phyloP scores from a whole-genome alignment of 192 early-diverging fungal species.

The Coemansia sp. region DNA sequence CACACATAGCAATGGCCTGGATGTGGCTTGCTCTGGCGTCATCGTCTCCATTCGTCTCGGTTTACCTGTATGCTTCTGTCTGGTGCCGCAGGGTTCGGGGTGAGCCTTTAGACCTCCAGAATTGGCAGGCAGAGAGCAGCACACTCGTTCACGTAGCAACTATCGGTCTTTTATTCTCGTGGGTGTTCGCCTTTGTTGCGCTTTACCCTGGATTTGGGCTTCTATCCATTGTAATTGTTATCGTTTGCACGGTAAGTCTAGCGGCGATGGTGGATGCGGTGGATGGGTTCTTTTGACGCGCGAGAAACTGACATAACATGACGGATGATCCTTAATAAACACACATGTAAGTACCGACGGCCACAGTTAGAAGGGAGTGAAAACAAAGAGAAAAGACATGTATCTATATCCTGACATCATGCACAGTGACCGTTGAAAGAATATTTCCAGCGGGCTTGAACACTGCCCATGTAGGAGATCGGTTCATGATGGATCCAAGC shows the following conservation, averaged over 20 bases:
- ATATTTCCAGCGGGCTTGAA: constrained; percentile 45
- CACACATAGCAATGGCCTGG: constrained; percentile 44
- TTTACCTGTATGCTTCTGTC: constrained; percentile 49
- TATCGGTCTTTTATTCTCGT: constrained; percentile 35
- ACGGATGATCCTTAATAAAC: not conserved
- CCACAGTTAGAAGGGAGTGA: not conserved
- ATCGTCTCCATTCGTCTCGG: constrained; percentile 34
- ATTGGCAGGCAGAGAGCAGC: constrained; percentile 46
- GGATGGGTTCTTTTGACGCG: constrained; percentile 31
- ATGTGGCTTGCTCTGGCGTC: constrained; percentile 24
- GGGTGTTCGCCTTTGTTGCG: constrained; percentile 35
- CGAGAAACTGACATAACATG: not conserved
- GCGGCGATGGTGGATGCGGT: constrained; percentile 38
- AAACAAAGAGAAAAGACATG: not conserved
- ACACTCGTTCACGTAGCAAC: constrained; percentile 41
- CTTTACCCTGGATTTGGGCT: constrained; percentile 46
- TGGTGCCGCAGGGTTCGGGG: constrained; percentile 46
- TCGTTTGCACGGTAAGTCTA: constrained; percentile 20
- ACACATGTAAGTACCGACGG: not conserved
- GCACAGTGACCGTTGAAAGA: constrained; percentile 45
- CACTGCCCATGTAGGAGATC: constrained; percentile 30
- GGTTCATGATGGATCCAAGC: constrained; percentile 31
- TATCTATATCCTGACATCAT: constrained; percentile 19
- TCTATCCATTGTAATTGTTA: constrained; percentile 25
- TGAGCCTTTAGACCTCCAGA: constrained; percentile 46